Percentiles rank a stretch among this genome's conserved stretches.
Evolutionary conservation across 345 rosid genomes (phyloP).

Genomic region (Capsella bursapastoris): DNA sequence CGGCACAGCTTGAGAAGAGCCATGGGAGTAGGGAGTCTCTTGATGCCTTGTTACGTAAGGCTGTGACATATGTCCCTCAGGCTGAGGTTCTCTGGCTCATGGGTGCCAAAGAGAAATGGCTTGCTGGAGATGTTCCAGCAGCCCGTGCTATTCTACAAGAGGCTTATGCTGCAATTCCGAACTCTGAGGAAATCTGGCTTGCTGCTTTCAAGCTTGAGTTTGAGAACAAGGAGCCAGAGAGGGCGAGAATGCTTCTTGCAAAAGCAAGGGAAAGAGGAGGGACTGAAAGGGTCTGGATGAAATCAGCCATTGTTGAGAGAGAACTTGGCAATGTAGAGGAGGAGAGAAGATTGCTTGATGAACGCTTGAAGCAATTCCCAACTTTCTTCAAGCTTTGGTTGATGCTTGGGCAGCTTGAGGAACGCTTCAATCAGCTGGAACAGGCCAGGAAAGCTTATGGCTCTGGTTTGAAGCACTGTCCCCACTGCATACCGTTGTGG

Average conservation of each 20-base stretch:
- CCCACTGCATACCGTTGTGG: background rate
- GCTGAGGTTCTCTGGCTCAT: slow-evolving; percentile 2
- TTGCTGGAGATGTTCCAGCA: slow-evolving; percentile 3
- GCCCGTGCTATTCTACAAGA: slow-evolving; percentile 1
- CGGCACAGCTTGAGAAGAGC: background rate
- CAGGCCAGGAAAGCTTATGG: slow-evolving; percentile 1
- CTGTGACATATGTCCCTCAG: background rate
- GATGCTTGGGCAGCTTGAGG: slow-evolving; percentile 2
- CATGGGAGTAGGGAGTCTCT: slow-evolving; percentile 1
- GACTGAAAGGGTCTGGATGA: background rate
- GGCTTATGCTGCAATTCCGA: slow-evolving; percentile 1
- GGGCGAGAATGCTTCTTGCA: slow-evolving; percentile 6
- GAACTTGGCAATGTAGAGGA: background rate
- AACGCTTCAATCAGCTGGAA: background rate
- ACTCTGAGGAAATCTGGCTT: slow-evolving; percentile 1
- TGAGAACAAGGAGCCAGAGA: background rate
- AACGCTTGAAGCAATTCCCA: background rate
- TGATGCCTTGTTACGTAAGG: slow-evolving; percentile 1
- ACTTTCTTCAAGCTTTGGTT: slow-evolving; percentile 2
- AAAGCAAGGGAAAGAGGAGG: slow-evolving; percentile 4
- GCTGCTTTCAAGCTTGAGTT: slow-evolving; percentile 4
- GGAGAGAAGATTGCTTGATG: background rate
- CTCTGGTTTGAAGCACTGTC: background rate
- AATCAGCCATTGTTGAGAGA: slow-evolving; percentile 4
- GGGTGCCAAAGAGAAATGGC: background rate